Percentiles rank a stretch among this genome's conserved stretches.
Evolutionary conservation across 164 flowering plant species (phyloP).

Genomic region (Piper longum): DNA sequence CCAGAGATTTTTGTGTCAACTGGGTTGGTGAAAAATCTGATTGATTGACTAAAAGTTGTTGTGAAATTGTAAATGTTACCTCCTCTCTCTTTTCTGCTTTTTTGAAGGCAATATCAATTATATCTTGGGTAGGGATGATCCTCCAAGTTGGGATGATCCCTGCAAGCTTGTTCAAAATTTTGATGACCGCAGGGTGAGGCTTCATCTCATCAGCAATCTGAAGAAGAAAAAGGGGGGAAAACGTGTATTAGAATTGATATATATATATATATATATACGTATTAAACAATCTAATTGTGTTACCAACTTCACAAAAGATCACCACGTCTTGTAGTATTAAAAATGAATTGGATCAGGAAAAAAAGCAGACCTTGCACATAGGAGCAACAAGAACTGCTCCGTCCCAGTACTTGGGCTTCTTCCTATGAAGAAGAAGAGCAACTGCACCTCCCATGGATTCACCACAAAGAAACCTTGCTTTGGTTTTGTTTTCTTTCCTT

Average conservation of each 20-base stretch:
- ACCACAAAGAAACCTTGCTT: slow-evolving; percentile 52
- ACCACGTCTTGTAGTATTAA: too few relatives aligned
- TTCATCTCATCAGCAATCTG: slow-evolving; percentile 80
- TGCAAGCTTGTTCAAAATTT: slow-evolving; percentile 29
- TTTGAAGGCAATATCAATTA: slow-evolving; percentile 56
- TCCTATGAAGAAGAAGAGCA: slow-evolving; percentile 45
- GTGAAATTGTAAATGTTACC: slow-evolving; percentile 19
- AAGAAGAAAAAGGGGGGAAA: background rate
- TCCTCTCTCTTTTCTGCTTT: slow-evolving; percentile 41
- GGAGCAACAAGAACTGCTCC: slow-evolving; percentile 88
- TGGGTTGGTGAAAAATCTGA: background rate
- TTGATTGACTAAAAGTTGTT: background rate
- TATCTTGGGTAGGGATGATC: slow-evolving; percentile 58
- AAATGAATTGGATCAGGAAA: background rate
- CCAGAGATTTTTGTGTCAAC: too few relatives aligned
- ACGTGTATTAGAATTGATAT: too few relatives aligned
- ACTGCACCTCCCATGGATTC: slow-evolving; percentile 99
- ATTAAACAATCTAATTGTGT: background rate
- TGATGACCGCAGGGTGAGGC: slow-evolving; percentile 41
- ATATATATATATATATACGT: too few relatives aligned
- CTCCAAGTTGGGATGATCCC: slow-evolving; percentile 69
- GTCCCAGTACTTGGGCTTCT: slow-evolving; percentile 61
- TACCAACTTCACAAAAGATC: background rate
- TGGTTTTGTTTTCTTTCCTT: slow-evolving; percentile 40
- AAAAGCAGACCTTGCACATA: slow-evolving; percentile 68